A percentile compares a stretch with the other conserved stretches of the same genome.
phyloP scores from a whole-genome alignment of 2,329 filamentous ascomycete genomes.

The Ciborinia camelliae region DNA sequence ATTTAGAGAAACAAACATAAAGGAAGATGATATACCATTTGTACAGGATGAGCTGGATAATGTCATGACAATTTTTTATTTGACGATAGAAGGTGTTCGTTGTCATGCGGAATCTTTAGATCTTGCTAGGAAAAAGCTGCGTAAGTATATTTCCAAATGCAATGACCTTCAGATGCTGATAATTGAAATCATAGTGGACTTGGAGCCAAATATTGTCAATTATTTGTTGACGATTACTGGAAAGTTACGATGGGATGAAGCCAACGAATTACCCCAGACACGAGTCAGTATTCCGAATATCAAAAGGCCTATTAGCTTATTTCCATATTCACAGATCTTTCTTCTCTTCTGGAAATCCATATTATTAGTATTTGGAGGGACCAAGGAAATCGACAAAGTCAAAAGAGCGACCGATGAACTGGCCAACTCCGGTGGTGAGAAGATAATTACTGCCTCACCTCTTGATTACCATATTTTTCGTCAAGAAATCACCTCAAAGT shows the following conservation, averaged over 20 bases:
- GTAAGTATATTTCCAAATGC: slow-evolving; percentile 41
- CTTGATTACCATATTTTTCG: slow-evolving; percentile 95
- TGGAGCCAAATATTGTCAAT: slow-evolving; percentile 66
- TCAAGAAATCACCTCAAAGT: slow-evolving; percentile 96
- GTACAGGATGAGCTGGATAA: slow-evolving; percentile 58
- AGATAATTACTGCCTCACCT: slow-evolving; percentile 84
- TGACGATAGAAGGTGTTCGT: slow-evolving; percentile 55
- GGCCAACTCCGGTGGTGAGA: slow-evolving; percentile 48
- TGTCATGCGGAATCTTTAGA: slow-evolving; percentile 50
- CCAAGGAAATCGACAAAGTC: slow-evolving; percentile 65
- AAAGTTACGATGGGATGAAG: slow-evolving; percentile 70
- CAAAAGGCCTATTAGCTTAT: slow-evolving; percentile 27
- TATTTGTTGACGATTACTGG: slow-evolving; percentile 68
- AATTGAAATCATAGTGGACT: slow-evolving; percentile 40
- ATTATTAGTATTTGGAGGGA: slow-evolving; percentile 79
- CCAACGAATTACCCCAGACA: slow-evolving; percentile 58
- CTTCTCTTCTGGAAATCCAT: slow-evolving; percentile 90
- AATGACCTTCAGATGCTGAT: slow-evolving; percentile 26
- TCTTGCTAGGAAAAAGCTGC: slow-evolving; percentile 42
- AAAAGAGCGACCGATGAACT: slow-evolving; percentile 68
- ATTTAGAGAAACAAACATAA: slow-evolving; percentile 37
- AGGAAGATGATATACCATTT: slow-evolving; percentile 37
- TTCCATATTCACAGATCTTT: slow-evolving; percentile 53
- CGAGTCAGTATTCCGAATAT: slow-evolving; percentile 48
- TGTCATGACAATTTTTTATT: slow-evolving; percentile 61